phyloP scores from a whole-genome alignment of 768 basidiomycete species.

The Boletus sp. region DNA sequence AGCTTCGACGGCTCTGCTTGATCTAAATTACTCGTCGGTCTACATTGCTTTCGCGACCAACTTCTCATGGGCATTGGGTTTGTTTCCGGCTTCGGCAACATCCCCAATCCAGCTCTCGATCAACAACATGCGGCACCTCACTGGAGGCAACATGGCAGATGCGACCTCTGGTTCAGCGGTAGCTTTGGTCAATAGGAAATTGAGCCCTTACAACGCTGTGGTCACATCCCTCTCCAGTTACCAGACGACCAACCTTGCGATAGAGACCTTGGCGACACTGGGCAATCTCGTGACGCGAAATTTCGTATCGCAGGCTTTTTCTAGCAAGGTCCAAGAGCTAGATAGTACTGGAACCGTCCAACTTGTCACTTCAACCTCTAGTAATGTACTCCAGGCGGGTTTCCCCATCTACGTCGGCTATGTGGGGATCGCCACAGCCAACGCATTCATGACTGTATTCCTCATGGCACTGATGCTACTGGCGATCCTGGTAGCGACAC shows the following conservation, averaged over 20 bases:
- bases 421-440: slow-evolving; percentile 76
- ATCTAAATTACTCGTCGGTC: slow-evolving; percentile 83
- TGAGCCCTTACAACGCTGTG: slow-evolving; percentile 71
- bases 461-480: slow-evolving; percentile 66
- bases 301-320: slow-evolving; percentile 2
- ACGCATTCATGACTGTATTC: slow-evolving; percentile 91
- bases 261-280: slow-evolving; percentile 11
- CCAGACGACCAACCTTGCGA: background rate
- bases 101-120: slow-evolving; percentile 75
- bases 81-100: slow-evolving; percentile 53
- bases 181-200: slow-evolving; percentile 74
- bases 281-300: slow-evolving; percentile 9
- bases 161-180: slow-evolving; percentile 59
- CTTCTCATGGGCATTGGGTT: slow-evolving; percentile 85
- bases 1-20: slow-evolving; percentile 73
- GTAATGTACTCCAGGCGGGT: slow-evolving; percentile 74
- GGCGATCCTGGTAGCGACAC: slow-evolving; percentile 52
- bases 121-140: slow-evolving; percentile 75
- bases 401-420: slow-evolving; percentile 80
- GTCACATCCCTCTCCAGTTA: background rate
- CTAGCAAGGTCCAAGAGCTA: slow-evolving; percentile 27
- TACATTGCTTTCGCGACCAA: slow-evolving; percentile 83
- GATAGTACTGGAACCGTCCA: slow-evolving; percentile 44
- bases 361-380: slow-evolving; percentile 59
- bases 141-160: slow-evolving; percentile 73